Conservation (phyloP, 73 alveolate genomes). For the Strombidium stylifer region DNA sequence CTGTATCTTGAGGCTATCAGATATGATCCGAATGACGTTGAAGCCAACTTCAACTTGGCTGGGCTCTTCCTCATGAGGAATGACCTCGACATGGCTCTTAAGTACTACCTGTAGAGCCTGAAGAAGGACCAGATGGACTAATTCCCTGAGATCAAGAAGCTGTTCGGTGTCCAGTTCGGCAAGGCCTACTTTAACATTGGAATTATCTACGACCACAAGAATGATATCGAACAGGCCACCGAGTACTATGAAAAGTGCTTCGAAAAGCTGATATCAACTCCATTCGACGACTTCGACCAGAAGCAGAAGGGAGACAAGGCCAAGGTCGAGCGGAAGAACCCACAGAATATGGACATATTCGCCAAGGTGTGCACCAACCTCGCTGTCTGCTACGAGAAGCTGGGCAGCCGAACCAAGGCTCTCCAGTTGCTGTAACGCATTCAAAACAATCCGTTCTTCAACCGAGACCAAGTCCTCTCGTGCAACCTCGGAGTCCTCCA, state of each 20-base stretch:
- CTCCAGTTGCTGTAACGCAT: no score
- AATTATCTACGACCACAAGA: constrained; percentile 20
- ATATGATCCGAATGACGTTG: constrained; percentile 21
- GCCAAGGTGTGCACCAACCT: constrained; percentile 13
- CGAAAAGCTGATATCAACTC: not conserved
- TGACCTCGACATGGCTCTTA: constrained; percentile 3
- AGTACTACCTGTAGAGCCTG: not conserved
- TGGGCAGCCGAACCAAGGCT: no score
- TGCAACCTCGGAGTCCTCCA: no score
- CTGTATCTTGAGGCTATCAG: not conserved
- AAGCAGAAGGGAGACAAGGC: no score
- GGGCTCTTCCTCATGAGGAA: not conserved
- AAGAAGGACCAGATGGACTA: constrained; percentile 3
- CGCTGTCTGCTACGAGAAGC: constrained; percentile 18
- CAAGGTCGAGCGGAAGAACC: no score
- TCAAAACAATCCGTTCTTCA: no score
- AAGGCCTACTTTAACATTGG: constrained; percentile 35
- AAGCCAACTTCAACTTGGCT: constrained; percentile 30
- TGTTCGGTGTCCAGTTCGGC: constrained; percentile 13
- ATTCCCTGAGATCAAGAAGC: not conserved
- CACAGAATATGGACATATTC: no score
- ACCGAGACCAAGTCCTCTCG: no score
- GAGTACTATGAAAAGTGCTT: constrained; percentile 8
- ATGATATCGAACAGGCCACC: constrained; percentile 3
- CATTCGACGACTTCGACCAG: not conserved